Evolutionary conservation across 768 basidiomycete species (phyloP).

Genomic region (Coprinellus micaceus): DNA sequence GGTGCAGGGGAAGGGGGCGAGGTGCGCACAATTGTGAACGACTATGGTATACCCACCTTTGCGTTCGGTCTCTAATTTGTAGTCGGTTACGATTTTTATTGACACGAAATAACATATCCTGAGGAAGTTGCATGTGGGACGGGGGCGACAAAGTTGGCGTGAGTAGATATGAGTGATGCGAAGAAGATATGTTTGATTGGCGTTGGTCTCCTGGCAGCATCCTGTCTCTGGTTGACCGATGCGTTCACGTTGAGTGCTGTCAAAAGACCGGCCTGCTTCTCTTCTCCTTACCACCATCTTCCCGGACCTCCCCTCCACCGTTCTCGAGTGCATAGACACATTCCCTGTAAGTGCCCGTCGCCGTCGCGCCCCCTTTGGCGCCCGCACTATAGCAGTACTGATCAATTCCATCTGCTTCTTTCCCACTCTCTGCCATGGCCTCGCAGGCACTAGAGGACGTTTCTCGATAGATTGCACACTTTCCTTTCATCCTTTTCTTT

Average conservation of each 20-base stretch:
- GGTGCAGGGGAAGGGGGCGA: slow-evolving; percentile 63
- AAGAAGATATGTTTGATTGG: slow-evolving; percentile 6
- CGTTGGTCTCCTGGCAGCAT: slow-evolving; percentile 3
- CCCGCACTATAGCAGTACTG: neutral
- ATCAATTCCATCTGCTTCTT: neutral
- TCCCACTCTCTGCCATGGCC: neutral
- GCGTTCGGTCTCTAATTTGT: slow-evolving; percentile 52
- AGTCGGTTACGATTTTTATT: neutral
- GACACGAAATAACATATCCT: neutral
- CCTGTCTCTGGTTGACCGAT: neutral
- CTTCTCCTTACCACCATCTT: slow-evolving; percentile 9
- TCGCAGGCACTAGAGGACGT: neutral
- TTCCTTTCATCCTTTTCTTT: slow-evolving; percentile 8
- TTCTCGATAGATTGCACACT: slow-evolving; percentile 1
- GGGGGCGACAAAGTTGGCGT: neutral
- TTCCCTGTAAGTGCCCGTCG: neutral
- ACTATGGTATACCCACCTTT: slow-evolving; percentile 61
- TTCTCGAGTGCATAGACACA: neutral
- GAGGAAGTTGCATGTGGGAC: neutral
- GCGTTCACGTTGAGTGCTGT: slow-evolving; percentile 7
- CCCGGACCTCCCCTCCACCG: neutral
- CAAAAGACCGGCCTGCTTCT: slow-evolving; percentile 4
- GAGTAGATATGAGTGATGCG: neutral
- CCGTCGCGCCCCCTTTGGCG: neutral
- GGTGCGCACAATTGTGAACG: slow-evolving; percentile 44